These are phyloP conservation scores for Alternaria ventricosa DNA, from an alignment of 2,329 filamentous ascomycete genomes.

Conservation along the genomic window DNA sequence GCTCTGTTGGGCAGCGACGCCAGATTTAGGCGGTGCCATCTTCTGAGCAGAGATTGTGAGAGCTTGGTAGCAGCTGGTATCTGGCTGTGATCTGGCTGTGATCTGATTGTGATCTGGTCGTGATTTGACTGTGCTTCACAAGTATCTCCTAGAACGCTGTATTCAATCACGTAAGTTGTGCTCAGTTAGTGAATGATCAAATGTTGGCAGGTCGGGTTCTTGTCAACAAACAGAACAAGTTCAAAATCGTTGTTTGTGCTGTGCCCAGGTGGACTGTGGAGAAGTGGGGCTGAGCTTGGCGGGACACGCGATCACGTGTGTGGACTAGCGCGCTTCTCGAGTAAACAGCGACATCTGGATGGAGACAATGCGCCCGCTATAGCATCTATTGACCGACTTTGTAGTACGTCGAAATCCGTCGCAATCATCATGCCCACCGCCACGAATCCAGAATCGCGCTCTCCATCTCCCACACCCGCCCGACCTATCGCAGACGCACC, in stretches of 20 bases:
- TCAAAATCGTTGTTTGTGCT: background rate
- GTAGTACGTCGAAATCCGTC: background rate
- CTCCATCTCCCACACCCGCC: constrained; percentile 60
- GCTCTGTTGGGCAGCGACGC: background rate
- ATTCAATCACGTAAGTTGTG: background rate
- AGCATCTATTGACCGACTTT: background rate
- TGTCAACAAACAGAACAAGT: background rate
- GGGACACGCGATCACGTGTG: constrained; percentile 20
- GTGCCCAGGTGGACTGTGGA: background rate
- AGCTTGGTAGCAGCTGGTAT: background rate
- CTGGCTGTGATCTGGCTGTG: background rate
- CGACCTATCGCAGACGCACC: constrained; percentile 62
- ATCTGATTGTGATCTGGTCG: background rate
- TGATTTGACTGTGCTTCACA: background rate
- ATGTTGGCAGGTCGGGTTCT: background rate
- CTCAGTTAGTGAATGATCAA: background rate
- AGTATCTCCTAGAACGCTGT: background rate
- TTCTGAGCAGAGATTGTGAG: background rate
- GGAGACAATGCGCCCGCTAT: background rate
- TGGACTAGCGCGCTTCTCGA: constrained; percentile 14
- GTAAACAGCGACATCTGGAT: constrained; percentile 17
- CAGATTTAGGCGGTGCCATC: background rate
- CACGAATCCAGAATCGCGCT: constrained; percentile 42
- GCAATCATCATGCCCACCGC: constrained; percentile 36
- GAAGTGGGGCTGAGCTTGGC: constrained; percentile 4